These are phyloP conservation scores for Incumbomyces lentus DNA, from an alignment of 2,329 filamentous ascomycete genomes.

Conservation along the genomic window DNA sequence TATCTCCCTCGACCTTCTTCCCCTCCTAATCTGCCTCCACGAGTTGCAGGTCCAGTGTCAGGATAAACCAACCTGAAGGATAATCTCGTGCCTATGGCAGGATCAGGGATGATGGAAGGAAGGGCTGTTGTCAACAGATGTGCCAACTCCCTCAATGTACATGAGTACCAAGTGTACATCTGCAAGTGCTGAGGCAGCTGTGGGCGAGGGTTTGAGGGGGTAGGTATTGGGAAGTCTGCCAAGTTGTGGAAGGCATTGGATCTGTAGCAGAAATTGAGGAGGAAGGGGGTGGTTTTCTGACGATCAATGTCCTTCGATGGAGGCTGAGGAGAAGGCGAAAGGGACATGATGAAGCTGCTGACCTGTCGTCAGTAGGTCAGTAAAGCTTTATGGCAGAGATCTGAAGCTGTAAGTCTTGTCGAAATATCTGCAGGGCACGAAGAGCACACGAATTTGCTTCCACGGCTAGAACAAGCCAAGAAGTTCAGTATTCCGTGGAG, in stretches of 20 bases:
- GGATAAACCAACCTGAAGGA: constrained; percentile 79
- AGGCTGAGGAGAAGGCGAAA: constrained; percentile 14
- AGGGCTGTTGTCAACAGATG: constrained; percentile 62
- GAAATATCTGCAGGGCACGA: too few relatives aligned
- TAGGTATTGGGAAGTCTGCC: constrained; percentile 30
- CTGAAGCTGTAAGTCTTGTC: too few relatives aligned
- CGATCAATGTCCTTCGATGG: constrained; percentile 43
- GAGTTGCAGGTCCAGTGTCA: constrained; percentile 48
- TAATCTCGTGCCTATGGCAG: constrained; percentile 71
- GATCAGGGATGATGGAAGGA: constrained; percentile 59
- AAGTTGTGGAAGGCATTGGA: constrained; percentile 57
- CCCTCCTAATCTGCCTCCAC: constrained; percentile 21
- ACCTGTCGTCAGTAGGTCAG: constrained; percentile 6
- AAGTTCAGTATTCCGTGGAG: too few relatives aligned
- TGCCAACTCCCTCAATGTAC: constrained; percentile 70
- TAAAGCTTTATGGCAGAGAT: not conserved
- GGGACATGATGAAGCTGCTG: constrained; percentile 14
- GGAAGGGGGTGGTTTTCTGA: constrained; percentile 65
- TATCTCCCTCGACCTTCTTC: constrained; percentile 48
- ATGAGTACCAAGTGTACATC: constrained; percentile 78
- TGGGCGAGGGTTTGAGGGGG: constrained; percentile 44
- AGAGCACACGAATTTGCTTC: too few relatives aligned
- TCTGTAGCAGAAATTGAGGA: constrained; percentile 76
- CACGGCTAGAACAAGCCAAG: too few relatives aligned
- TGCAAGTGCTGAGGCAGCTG: constrained; percentile 58